A percentile compares a stretch with the other conserved stretches of the same genome.
Evolutionary conservation across 1,139 yeast genomes (phyloP).

Genomic region (Kodamaea alishanica): DNA sequence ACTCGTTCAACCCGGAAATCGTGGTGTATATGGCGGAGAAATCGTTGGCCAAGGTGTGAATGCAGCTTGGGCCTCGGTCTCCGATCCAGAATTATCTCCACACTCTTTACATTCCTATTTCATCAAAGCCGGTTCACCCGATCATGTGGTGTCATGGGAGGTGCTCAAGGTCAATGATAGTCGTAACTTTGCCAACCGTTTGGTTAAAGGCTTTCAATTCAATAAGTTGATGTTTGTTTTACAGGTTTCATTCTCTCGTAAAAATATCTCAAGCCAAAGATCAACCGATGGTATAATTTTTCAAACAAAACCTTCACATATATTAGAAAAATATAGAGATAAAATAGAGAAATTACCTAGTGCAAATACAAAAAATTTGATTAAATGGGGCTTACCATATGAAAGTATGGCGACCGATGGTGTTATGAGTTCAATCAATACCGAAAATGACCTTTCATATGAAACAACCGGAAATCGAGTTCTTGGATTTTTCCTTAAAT

Average conservation of each 20-base stretch:
- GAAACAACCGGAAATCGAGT: constrained; percentile 25
- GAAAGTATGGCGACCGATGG: constrained; percentile 22
- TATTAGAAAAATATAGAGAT: constrained; percentile 32
- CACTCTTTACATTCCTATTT: constrained; percentile 42
- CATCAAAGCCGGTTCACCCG: constrained; percentile 34
- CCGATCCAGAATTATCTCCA: constrained; percentile 27
- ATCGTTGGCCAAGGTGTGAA: constrained; percentile 30
- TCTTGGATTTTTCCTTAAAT: constrained; percentile 34
- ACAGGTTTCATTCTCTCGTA: constrained; percentile 34
- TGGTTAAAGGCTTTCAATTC: constrained; percentile 35
- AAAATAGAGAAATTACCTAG: constrained; percentile 26
- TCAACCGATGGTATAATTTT: constrained; percentile 21
- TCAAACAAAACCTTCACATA: constrained; percentile 28
- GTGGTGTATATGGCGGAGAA: constrained; percentile 46
- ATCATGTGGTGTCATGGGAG: constrained; percentile 34
- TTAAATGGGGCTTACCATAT: constrained; percentile 30
- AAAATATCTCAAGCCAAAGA: constrained; percentile 21
- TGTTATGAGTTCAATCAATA: constrained; percentile 1
- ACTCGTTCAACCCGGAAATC: constrained; percentile 25
- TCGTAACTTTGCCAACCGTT: constrained; percentile 33
- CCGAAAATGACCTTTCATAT: constrained; percentile 14
- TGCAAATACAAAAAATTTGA: constrained; percentile 31
- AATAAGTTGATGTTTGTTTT: constrained; percentile 30
- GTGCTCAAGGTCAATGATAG: constrained; percentile 32
- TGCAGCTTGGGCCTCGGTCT: constrained; percentile 39